These are phyloP conservation scores for Phytopythium delawarense DNA, from an alignment of 352 stramenopile genomes.

Conservation along the genomic window DNA sequence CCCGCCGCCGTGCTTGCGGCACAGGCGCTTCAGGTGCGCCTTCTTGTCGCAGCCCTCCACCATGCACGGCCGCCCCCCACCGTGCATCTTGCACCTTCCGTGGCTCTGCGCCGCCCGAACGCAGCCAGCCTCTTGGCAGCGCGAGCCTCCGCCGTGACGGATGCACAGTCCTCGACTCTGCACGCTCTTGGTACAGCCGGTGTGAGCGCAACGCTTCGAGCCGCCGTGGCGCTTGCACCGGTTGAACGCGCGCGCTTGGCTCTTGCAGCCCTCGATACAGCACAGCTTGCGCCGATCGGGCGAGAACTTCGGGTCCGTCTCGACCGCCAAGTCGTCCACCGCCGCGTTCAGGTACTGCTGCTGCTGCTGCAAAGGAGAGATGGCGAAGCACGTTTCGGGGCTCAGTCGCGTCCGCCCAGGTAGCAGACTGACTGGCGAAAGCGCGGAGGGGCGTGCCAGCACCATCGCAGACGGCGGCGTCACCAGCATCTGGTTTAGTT, in stretches of 20 bases:
- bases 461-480: neutral
- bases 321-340: neutral
- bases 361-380: neutral
- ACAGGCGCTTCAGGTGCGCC: slow-evolving; percentile 76
- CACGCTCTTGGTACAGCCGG: slow-evolving; percentile 76
- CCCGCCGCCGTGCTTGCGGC: slow-evolving; percentile 77
- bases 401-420: neutral
- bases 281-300: slow-evolving; percentile 73
- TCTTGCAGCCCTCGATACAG: slow-evolving; percentile 68
- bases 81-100: slow-evolving; percentile 62
- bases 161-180: slow-evolving; percentile 66
- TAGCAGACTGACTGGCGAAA: neutral
- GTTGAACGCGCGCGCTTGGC: slow-evolving; percentile 78
- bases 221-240: slow-evolving; percentile 81
- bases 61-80: slow-evolving; percentile 46
- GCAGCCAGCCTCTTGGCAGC: slow-evolving; percentile 54
- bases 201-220: slow-evolving; percentile 76
- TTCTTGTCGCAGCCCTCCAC: slow-evolving; percentile 79
- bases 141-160: slow-evolving; percentile 69
- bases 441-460: neutral
- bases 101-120: slow-evolving; percentile 67
- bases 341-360: neutral
- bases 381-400: neutral
- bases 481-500: slow-evolving; percentile 1
- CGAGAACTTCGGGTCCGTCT: slow-evolving; percentile 25